These are phyloP conservation scores for Ceratobasidium theobromae DNA, from an alignment of 1,284 basidiomycete genomes.

Conservation along the genomic window DNA sequence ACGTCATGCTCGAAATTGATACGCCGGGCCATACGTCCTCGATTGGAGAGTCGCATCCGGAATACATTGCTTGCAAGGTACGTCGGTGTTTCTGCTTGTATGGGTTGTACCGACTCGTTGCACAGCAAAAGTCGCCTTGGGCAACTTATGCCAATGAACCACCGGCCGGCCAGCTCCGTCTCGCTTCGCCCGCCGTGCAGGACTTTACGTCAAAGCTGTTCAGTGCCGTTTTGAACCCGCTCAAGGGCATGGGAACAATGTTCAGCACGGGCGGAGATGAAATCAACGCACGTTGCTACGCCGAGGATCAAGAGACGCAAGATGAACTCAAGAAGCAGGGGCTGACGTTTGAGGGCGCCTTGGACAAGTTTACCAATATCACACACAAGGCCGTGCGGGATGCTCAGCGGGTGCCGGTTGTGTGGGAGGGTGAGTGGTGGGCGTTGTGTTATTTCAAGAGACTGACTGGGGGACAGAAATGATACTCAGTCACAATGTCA, in stretches of 20 bases:
- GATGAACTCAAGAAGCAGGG: slow-evolving; percentile 51
- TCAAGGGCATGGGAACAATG: slow-evolving; percentile 57
- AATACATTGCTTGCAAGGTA: slow-evolving; percentile 72
- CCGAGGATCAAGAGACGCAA: slow-evolving; percentile 60
- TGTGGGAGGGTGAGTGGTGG: slow-evolving; percentile 62
- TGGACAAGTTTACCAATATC: slow-evolving; percentile 60
- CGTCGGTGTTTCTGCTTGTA: slow-evolving; percentile 49
- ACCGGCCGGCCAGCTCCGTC: slow-evolving; percentile 77
- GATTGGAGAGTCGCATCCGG: slow-evolving; percentile 66
- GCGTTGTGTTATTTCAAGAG: slow-evolving; percentile 41
- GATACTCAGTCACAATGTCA: slow-evolving; percentile 64
- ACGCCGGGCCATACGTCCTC: slow-evolving; percentile 75
- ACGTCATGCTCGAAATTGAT: slow-evolving; percentile 75
- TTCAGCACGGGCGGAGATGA: slow-evolving; percentile 86
- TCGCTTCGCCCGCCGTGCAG: slow-evolving; percentile 54
- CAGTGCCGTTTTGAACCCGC: slow-evolving; percentile 42
- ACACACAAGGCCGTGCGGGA: slow-evolving; percentile 52
- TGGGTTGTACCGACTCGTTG: neutral
- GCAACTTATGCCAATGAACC: slow-evolving; percentile 52
- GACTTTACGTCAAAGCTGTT: slow-evolving; percentile 55
- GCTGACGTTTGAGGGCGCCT: slow-evolving; percentile 61
- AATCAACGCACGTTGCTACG: slow-evolving; percentile 70
- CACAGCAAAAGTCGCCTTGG: slow-evolving; percentile 9
- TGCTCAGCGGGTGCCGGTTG: slow-evolving; percentile 59
- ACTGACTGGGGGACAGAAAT: slow-evolving; percentile 52